These are phyloP conservation scores for Thymus quinquecostatus DNA, from an alignment of 257 asterid genomes.

Conservation along the genomic window DNA sequence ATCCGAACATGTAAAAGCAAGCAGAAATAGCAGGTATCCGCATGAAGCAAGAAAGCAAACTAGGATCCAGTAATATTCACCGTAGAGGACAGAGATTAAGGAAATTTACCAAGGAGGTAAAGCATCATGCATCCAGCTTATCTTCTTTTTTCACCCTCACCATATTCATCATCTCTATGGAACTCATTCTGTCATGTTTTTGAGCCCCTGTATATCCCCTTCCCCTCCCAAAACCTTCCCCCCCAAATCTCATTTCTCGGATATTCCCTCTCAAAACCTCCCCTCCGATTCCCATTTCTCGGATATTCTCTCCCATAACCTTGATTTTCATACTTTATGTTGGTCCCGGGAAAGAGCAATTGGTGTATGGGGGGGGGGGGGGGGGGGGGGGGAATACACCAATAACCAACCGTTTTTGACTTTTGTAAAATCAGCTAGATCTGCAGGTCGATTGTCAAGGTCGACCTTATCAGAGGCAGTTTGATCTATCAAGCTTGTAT, in stretches of 20 bases:
- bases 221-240: not conserved
- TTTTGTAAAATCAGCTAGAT: too few species aligned
- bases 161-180: slow-evolving; percentile 24
- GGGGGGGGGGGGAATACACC: too few species aligned
- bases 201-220: slow-evolving; percentile 27
- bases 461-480: too few species aligned
- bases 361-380: too few species aligned
- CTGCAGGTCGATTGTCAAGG: too few species aligned
- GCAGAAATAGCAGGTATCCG: not conserved
- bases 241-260: too few species aligned
- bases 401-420: too few species aligned
- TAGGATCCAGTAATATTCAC: not conserved
- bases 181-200: slow-evolving; percentile 22
- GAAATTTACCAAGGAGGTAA: slow-evolving; percentile 40
- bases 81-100: not conserved
- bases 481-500: too few species aligned
- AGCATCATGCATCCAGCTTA: slow-evolving; percentile 30
- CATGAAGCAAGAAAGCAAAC: not conserved
- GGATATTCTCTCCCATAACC: too few species aligned
- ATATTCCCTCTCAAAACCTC: too few species aligned
- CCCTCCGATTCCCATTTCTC: too few species aligned
- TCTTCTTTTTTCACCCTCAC: slow-evolving; percentile 61
- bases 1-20: not conserved
- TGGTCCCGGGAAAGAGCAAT: too few species aligned
- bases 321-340: slow-evolving; percentile 24